These are phyloP conservation scores for Pythium sp. DNA, from an alignment of 352 stramenopile genomes.

Conservation along the genomic window DNA sequence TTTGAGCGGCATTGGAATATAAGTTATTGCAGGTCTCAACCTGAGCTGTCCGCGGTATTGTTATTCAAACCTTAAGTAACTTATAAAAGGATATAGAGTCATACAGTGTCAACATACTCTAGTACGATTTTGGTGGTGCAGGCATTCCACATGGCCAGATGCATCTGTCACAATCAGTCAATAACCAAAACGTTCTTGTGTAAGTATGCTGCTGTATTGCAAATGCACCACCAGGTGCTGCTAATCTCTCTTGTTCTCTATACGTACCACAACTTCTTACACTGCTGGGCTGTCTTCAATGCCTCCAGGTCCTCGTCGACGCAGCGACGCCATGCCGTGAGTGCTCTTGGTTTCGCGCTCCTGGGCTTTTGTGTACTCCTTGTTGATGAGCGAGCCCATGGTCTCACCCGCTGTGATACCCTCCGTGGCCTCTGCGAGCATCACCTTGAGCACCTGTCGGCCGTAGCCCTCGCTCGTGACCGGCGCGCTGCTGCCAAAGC, in stretches of 20 bases:
- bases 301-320: conserved; percentile 32
- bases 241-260: conserved; percentile 1
- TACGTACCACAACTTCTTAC: not conserved
- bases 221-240: not conserved
- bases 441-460: conserved; percentile 57
- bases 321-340: conserved; percentile 31
- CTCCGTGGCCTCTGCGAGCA: conserved; percentile 61
- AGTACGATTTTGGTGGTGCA: conserved; percentile 13
- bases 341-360: conserved; percentile 18
- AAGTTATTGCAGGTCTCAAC: not conserved
- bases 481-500: conserved; percentile 74
- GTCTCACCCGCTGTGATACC: conserved; percentile 62
- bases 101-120: not conserved
- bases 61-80: not conserved
- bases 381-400: conserved; percentile 75
- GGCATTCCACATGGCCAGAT: not conserved
- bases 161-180: not conserved
- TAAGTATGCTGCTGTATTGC: not conserved
- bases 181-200: not conserved
- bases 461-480: conserved; percentile 76
- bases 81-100: not conserved
- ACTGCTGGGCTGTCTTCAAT: not conserved
- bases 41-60: too few species aligned
- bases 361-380: conserved; percentile 62
- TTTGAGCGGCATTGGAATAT: conserved; percentile 1